phyloP scores from a whole-genome alignment of 1,284 basidiomycete species.

The Kwoniella shivajii region DNA sequence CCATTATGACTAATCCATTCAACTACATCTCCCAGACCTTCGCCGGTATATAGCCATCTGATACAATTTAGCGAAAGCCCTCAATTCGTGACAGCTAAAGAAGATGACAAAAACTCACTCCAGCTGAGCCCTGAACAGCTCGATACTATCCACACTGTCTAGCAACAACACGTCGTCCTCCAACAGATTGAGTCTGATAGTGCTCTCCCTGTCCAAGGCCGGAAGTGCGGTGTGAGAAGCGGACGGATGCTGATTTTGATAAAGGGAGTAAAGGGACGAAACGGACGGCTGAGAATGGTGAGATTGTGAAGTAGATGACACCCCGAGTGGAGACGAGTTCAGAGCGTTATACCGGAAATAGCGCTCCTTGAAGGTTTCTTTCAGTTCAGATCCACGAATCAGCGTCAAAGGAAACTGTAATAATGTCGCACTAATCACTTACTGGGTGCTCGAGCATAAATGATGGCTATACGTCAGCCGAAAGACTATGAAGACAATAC shows the following conservation, averaged over 20 bases:
- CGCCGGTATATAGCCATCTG: slow-evolving; percentile 49
- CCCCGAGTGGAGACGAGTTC: slow-evolving; percentile 50
- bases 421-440: slow-evolving; percentile 8
- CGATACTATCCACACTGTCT: slow-evolving; percentile 68
- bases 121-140: slow-evolving; percentile 79
- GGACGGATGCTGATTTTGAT: not conserved
- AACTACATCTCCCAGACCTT: slow-evolving; percentile 79
- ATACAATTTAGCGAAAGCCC: not conserved
- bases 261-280: slow-evolving; percentile 10
- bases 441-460: slow-evolving; percentile 85
- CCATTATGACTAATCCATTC: slow-evolving; percentile 90
- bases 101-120: slow-evolving; percentile 61
- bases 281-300: slow-evolving; percentile 10
- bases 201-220: not conserved
- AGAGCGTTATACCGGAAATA: slow-evolving; percentile 61
- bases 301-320: slow-evolving; percentile 21
- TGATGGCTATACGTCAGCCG: slow-evolving; percentile 65
- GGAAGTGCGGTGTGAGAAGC: not conserved
- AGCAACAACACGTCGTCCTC: slow-evolving; percentile 56
- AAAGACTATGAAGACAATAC: slow-evolving; percentile 7
- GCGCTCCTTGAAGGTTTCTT: slow-evolving; percentile 72
- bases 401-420: not conserved
- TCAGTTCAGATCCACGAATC: too few species aligned
- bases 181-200: not conserved
- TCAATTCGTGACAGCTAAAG: not conserved